Conservation (phyloP, 148 eudicot species). For the Rhododendron williamsianum region DNA sequence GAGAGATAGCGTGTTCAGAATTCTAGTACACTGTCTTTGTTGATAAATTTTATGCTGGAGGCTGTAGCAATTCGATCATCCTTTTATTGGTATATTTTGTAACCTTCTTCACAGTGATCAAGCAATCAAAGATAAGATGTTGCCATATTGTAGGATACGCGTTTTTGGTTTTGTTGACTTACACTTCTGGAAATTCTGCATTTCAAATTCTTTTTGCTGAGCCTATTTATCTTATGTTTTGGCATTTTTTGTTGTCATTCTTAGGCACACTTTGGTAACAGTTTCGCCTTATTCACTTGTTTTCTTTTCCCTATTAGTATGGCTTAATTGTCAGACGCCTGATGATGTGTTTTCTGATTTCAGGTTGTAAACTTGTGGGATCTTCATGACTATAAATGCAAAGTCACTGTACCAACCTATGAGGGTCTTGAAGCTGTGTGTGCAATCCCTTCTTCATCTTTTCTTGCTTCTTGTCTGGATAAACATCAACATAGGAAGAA, state of each 20-base stretch:
- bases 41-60: not conserved
- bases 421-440: constrained; percentile 87
- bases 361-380: constrained; percentile 96
- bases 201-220: not conserved
- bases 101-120: not conserved
- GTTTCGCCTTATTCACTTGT: not conserved
- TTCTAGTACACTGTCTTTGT: not conserved
- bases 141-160: not conserved
- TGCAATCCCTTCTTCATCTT: constrained; percentile 46
- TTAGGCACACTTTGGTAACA: not conserved
- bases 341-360: constrained; percentile 13
- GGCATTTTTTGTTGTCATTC: not conserved
- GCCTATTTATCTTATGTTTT: not conserved
- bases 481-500: constrained; percentile 34
- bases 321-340: not conserved
- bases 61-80: not conserved
- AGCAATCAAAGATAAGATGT: not conserved
- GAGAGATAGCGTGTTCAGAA: not conserved
- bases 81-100: not conserved
- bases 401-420: constrained; percentile 54
- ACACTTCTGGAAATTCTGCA: not conserved
- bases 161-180: not conserved
- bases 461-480: constrained; percentile 42
- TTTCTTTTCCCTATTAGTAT: not conserved
- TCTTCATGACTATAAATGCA: constrained; percentile 59